Conservation (phyloP, 495 filamentous ascomycete genomes). For the Friedmanniomyces endolithicus region DNA sequence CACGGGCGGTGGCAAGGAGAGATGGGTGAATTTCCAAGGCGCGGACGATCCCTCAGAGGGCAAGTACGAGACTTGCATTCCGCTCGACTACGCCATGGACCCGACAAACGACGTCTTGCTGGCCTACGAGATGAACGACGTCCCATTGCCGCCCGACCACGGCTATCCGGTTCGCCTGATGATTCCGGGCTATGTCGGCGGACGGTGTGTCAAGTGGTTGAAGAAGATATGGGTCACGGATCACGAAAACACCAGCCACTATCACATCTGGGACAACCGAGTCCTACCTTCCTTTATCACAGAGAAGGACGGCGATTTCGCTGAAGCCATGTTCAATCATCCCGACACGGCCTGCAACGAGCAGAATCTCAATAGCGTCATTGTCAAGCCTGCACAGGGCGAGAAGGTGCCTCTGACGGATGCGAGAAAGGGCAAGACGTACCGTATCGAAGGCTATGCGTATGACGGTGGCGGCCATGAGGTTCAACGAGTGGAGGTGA, state of each 20-base stretch:
- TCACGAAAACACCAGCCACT: constrained; percentile 23
- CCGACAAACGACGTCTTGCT: constrained; percentile 18
- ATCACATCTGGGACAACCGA: constrained; percentile 31
- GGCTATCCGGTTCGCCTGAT: constrained; percentile 19
- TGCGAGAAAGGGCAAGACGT: constrained; percentile 18
- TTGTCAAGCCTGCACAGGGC: constrained; percentile 22
- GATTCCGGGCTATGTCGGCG: constrained; percentile 21
- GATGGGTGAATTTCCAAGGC: constrained; percentile 22
- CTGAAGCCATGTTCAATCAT: constrained; percentile 20
- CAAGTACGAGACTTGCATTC: constrained; percentile 21
- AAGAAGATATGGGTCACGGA: constrained; percentile 18
- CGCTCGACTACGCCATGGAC: constrained; percentile 20
- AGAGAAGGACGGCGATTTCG: constrained; percentile 25
- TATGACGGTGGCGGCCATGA: constrained; percentile 41
- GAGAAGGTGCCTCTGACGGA: constrained; percentile 22
- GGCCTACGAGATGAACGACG: constrained; percentile 21
- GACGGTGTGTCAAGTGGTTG: constrained; percentile 20
- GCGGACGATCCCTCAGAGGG: constrained; percentile 19
- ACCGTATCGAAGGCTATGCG: constrained; percentile 42
- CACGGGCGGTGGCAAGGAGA: background rate
- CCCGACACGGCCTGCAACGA: constrained; percentile 22
- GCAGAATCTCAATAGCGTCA: constrained; percentile 20
- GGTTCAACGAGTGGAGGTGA: constrained; percentile 21
- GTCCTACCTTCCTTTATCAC: constrained; percentile 23
- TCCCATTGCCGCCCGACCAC: constrained; percentile 20